A percentile compares a stretch with the other conserved stretches of the same genome.
Conservation (phyloP, 768 basidiomycete genomes). For the Boletus patriciae region DNA sequence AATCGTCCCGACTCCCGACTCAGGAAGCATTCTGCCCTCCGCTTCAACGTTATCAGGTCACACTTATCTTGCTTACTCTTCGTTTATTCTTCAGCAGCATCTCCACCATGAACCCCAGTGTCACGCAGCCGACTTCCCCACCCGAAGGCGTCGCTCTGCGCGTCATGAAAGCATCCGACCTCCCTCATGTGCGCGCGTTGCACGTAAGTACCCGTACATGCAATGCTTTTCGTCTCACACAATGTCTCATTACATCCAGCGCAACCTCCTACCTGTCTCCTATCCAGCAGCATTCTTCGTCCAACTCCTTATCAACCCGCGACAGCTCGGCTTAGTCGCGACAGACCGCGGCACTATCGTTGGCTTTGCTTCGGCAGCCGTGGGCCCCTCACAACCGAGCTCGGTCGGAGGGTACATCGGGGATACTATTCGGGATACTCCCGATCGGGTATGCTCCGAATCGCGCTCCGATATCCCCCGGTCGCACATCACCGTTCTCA, state of each 20-base stretch:
- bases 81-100: neutral
- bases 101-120: slow-evolving; percentile 9
- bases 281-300: slow-evolving; percentile 34
- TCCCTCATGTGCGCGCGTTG: slow-evolving; percentile 27
- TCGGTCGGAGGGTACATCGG: neutral
- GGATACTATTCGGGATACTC: neutral
- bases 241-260: slow-evolving; percentile 8
- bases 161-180: slow-evolving; percentile 30
- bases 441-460: slow-evolving; percentile 2
- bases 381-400: slow-evolving; percentile 4
- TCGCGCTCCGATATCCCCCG: slow-evolving; percentile 10
- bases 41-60: neutral
- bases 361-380: slow-evolving; percentile 32
- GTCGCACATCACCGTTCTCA: slow-evolving; percentile 27
- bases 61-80: neutral
- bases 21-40: neutral
- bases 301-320: slow-evolving; percentile 31
- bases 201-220: slow-evolving; percentile 20
- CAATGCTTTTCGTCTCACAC: slow-evolving; percentile 3
- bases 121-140: neutral
- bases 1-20: slow-evolving; percentile 13
- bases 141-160: slow-evolving; percentile 20
- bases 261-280: slow-evolving; percentile 25
- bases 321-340: slow-evolving; percentile 32
- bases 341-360: slow-evolving; percentile 19